These are phyloP conservation scores for Apiospora sp. DNA, from an alignment of 2,329 filamentous ascomycete species.

Conservation along the genomic window DNA sequence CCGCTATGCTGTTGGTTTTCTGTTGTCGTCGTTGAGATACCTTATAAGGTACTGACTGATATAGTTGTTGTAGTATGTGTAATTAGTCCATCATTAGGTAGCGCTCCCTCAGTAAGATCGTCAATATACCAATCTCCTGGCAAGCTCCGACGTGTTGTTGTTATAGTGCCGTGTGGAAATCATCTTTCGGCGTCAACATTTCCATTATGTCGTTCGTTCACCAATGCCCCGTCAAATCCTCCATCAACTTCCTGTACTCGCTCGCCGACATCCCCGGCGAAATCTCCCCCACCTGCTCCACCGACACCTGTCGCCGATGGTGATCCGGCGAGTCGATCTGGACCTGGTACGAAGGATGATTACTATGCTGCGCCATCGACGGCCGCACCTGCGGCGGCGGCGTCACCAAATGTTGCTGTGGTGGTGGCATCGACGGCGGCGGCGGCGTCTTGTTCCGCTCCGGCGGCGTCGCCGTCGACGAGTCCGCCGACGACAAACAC, in stretches of 20 bases:
- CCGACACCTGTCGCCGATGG: not conserved
- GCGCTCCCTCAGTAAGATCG: no score
- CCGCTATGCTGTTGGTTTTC: slow-evolving; percentile 3
- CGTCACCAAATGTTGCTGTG: not conserved
- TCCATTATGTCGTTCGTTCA: not conserved
- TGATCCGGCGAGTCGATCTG: not conserved
- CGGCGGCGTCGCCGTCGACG: not conserved
- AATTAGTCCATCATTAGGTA: not conserved
- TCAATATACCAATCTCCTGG: no score
- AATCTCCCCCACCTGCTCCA: not conserved
- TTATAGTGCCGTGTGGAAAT: not conserved
- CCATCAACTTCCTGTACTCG: not conserved
- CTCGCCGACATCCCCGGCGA: not conserved
- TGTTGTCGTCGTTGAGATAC: not conserved
- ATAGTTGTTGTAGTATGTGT: not conserved
- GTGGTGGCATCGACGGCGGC: not conserved
- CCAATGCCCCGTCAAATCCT: not conserved
- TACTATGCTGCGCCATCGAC: not conserved
- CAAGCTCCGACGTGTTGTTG: no score
- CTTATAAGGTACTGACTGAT: not conserved
- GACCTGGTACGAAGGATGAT: not conserved
- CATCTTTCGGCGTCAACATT: not conserved
- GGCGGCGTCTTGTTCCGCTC: slow-evolving; percentile 2
- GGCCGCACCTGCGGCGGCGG: not conserved
- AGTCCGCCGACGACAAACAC: not conserved